phyloP scores from a whole-genome alignment of 768 basidiomycete genomes.

The Boletus subparvulus region DNA sequence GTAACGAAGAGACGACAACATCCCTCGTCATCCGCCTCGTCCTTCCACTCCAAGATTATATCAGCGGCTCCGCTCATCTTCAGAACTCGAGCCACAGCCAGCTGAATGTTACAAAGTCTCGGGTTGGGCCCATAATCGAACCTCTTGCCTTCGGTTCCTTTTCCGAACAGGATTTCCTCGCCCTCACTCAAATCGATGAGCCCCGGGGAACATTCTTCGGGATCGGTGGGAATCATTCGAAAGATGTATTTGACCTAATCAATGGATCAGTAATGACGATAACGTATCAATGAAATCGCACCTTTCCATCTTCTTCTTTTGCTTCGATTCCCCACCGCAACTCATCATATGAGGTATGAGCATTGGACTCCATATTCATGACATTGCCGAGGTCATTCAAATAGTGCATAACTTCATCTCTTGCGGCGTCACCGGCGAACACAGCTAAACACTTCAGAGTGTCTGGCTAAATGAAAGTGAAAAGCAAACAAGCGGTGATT shows the following conservation, averaged over 20 bases:
- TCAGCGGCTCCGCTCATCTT: too few relatives aligned
- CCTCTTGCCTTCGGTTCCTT: neutral
- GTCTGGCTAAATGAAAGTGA: too few relatives aligned
- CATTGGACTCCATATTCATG: slow-evolving; percentile 3
- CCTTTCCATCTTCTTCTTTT: neutral
- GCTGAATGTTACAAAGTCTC: neutral
- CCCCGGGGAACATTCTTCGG: neutral
- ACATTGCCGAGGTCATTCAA: neutral
- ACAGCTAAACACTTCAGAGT: too few relatives aligned
- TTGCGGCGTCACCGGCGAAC: too few relatives aligned
- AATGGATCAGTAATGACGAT: neutral
- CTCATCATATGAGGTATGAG: neutral
- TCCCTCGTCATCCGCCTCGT: neutral
- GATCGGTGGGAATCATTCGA: neutral
- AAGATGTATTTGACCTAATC: neutral
- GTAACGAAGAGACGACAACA: neutral
- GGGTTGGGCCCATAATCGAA: neutral
- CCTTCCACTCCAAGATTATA: neutral
- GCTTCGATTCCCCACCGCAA: slow-evolving; percentile 3
- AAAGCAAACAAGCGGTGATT: too few relatives aligned
- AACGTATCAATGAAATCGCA: neutral
- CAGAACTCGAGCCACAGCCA: slow-evolving; percentile 6
- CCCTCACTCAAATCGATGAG: neutral
- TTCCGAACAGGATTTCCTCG: slow-evolving; percentile 3
- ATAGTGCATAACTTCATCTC: neutral